phyloP scores from a whole-genome alignment of 1,139 yeast genomes.

The Kodamaea fungicola region DNA sequence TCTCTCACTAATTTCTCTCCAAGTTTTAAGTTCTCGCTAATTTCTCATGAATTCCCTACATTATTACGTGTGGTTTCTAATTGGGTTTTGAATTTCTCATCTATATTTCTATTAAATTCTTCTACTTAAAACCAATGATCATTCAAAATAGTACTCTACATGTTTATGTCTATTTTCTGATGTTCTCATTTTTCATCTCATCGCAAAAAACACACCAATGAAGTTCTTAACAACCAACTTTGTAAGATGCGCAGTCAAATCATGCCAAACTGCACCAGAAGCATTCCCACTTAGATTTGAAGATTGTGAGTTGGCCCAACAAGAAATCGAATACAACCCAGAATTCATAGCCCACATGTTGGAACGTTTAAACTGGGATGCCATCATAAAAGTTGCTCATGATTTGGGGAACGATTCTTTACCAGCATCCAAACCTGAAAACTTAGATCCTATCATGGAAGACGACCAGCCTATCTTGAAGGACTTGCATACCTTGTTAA shows the following conservation, averaged over 20 bases:
- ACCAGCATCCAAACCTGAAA: constrained; percentile 65
- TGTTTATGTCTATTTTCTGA: too few relatives aligned
- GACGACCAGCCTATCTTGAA: constrained; percentile 62
- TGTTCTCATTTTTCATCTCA: neutral
- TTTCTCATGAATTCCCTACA: too few relatives aligned
- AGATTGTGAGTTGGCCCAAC: constrained; percentile 70
- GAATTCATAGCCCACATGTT: constrained; percentile 75
- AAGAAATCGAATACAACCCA: constrained; percentile 80
- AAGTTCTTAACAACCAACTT: constrained; percentile 92
- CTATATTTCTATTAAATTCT: too few relatives aligned
- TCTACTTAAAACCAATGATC: too few relatives aligned
- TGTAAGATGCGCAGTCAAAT: constrained; percentile 86
- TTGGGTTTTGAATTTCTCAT: too few relatives aligned
- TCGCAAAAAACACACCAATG: constrained; percentile 44
- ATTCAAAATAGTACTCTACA: too few relatives aligned
- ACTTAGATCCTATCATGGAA: constrained; percentile 48
- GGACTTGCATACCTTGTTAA: constrained; percentile 73
- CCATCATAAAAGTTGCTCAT: constrained; percentile 68
- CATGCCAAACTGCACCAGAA: constrained; percentile 69
- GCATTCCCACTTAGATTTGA: constrained; percentile 78
- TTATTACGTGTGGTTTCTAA: too few relatives aligned
- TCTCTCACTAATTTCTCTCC: too few relatives aligned
- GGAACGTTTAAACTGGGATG: constrained; percentile 86
- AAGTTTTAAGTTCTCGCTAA: too few relatives aligned
- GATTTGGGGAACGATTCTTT: constrained; percentile 69